A percentile compares a stretch with the other conserved stretches of the same genome.
phyloP scores from a whole-genome alignment of 2,329 filamentous ascomycete species.

The Tolypocladium guangdongense region DNA sequence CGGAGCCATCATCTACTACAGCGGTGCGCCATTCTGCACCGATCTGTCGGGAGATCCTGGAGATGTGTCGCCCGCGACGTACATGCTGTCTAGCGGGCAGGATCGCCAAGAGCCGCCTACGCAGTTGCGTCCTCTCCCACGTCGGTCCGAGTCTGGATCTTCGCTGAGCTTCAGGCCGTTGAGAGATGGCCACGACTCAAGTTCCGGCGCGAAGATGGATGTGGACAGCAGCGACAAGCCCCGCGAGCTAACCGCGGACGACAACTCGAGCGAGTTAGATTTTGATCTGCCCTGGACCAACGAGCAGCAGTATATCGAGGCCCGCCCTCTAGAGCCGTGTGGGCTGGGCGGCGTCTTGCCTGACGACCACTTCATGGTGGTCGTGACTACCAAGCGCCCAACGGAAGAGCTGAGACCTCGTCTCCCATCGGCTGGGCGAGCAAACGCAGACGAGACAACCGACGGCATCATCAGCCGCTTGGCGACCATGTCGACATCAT shows the following conservation, averaged over 20 bases:
- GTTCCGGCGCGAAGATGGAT: constrained; percentile 16
- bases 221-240: constrained; percentile 13
- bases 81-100: constrained; percentile 35
- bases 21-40: constrained; percentile 67
- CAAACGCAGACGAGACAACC: constrained; percentile 18
- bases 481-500: constrained; percentile 29
- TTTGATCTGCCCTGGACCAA: constrained; percentile 36
- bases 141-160: constrained; percentile 40
- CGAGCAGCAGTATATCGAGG: constrained; percentile 25
- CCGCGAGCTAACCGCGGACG: constrained; percentile 21
- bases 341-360: constrained; percentile 49
- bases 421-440: neutral
- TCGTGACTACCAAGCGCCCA: constrained; percentile 38
- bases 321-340: constrained; percentile 39
- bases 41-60: constrained; percentile 62
- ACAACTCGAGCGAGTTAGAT: constrained; percentile 27
- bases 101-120: constrained; percentile 15
- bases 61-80: constrained; percentile 34
- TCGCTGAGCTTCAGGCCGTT: constrained; percentile 37
- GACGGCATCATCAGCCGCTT: constrained; percentile 31
- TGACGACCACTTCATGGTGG: constrained; percentile 52
- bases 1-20: constrained; percentile 77
- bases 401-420: constrained; percentile 13
- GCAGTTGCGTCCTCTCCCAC: constrained; percentile 14
- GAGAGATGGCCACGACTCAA: constrained; percentile 21